Evolutionary conservation across 306 rosid species (phyloP).

Genomic region (Rosa persica): DNA sequence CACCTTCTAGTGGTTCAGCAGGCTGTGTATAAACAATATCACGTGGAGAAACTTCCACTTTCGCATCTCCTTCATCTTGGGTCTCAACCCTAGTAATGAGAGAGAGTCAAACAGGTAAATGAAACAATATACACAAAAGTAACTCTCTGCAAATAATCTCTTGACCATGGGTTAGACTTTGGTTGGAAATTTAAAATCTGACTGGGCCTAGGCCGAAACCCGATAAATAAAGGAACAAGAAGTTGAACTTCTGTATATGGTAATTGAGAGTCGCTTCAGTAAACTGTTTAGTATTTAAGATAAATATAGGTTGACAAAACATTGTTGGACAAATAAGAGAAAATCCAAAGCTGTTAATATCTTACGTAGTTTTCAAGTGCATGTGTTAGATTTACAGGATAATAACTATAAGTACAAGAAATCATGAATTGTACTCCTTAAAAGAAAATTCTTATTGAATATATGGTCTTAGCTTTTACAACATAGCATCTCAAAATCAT

Average conservation of each 20-base stretch:
- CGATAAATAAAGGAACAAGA: neutral
- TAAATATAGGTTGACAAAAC: neutral
- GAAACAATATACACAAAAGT: conserved; percentile 4
- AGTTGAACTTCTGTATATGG: neutral
- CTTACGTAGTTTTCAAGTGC: neutral
- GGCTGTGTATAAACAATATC: conserved; percentile 82
- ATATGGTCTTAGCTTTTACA: neutral
- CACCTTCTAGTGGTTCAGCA: conserved; percentile 72
- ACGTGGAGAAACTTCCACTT: conserved; percentile 92
- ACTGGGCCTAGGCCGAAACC: neutral
- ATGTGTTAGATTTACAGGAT: too few relatives aligned
- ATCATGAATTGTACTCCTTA: neutral
- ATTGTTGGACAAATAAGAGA: neutral
- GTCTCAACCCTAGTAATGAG: conserved; percentile 82
- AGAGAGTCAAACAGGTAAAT: conserved; percentile 25
- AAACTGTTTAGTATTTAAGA: neutral
- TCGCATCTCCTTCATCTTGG: conserved; percentile 97
- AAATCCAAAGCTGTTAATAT: neutral
- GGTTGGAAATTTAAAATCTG: neutral
- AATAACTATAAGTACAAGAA: too few relatives aligned
- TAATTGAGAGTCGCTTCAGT: neutral
- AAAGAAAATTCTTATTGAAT: neutral
- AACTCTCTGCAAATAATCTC: neutral
- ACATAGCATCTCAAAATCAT: neutral
- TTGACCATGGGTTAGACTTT: neutral